phyloP scores from a whole-genome alignment of 306 rosid species.

The Crotalaria pallida region DNA sequence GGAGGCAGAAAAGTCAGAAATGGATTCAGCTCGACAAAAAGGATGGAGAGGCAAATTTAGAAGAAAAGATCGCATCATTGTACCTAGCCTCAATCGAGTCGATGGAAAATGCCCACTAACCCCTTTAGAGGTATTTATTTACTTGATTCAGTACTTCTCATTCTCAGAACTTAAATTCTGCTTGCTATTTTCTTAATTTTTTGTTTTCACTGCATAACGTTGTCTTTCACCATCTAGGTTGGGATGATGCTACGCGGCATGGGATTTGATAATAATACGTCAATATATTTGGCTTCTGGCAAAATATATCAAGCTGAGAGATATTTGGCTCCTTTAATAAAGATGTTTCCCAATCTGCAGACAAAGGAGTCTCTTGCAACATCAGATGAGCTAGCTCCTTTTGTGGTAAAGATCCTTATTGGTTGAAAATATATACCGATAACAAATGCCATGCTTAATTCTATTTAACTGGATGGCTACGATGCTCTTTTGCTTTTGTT shows the following conservation, averaged over 20 bases:
- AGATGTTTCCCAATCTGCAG: conserved; percentile 84
- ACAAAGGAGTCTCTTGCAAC: conserved; percentile 88
- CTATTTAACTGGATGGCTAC: neutral
- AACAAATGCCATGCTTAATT: neutral
- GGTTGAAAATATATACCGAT: neutral
- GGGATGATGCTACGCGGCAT: conserved; percentile 93
- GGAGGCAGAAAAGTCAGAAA: conserved; percentile 58
- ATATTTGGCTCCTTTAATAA: conserved; percentile 62
- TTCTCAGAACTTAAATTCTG: neutral
- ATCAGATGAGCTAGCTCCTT: conserved; percentile 81
- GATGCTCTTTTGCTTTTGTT: neutral
- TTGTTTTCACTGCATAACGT: conserved; percentile 24
- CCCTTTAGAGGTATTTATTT: conserved; percentile 72
- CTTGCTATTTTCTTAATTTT: neutral
- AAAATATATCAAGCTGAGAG: conserved; percentile 71
- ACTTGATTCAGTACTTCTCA: conserved; percentile 7
- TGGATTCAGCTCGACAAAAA: conserved; percentile 75
- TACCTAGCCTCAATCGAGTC: conserved; percentile 69
- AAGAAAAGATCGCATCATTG: conserved; percentile 54
- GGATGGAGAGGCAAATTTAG: conserved; percentile 90
- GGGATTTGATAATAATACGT: conserved; percentile 80
- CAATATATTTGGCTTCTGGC: conserved; percentile 89
- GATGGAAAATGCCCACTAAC: conserved; percentile 91
- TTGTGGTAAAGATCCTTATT: conserved; percentile 45
- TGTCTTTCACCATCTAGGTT: conserved; percentile 53